These are phyloP conservation scores for Aspergillus brasiliensis DNA, from an alignment of 2,329 filamentous ascomycete species.

Conservation along the genomic window DNA sequence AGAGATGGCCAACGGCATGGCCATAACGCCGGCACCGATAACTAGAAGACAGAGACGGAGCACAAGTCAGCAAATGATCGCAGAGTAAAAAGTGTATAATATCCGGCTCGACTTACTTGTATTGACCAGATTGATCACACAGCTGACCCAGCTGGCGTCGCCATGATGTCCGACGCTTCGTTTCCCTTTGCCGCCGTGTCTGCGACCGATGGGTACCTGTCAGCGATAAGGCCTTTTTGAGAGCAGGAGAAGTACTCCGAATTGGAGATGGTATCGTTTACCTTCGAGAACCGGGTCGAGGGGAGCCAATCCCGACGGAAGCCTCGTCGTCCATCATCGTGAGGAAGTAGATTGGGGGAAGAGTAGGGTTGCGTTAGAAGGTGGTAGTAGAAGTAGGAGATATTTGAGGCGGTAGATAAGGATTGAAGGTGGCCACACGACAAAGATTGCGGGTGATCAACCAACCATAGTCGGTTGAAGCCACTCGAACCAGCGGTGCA, in stretches of 20 bases:
- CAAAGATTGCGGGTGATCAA: conserved; percentile 14
- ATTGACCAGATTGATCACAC: conserved; percentile 92
- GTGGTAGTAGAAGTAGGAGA: conserved; percentile 15
- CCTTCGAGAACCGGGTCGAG: conserved; percentile 33
- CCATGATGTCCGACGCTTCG: conserved; percentile 71
- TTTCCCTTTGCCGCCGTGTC: conserved; percentile 55
- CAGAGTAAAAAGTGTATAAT: not conserved
- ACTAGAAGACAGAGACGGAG: conserved; percentile 55
- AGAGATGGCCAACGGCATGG: conserved; percentile 92
- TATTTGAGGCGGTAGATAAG: conserved; percentile 19
- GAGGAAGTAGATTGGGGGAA: not conserved
- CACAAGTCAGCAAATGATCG: conserved; percentile 14
- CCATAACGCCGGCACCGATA: conserved; percentile 88
- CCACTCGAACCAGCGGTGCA: conserved; percentile 28
- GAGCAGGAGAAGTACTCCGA: not conserved
- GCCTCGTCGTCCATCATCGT: conserved; percentile 38
- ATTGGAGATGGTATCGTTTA: conserved; percentile 16
- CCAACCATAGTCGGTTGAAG: conserved; percentile 19
- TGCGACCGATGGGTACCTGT: conserved; percentile 16
- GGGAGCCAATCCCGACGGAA: conserved; percentile 28
- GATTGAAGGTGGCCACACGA: conserved; percentile 20
- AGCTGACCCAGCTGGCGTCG: conserved; percentile 84
- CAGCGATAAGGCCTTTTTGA: conserved; percentile 9
- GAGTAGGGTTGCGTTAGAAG: not conserved
- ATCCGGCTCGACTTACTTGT: conserved; percentile 65